Conservation (phyloP, 345 rosid genomes). For the Stellera chamaejasme region DNA sequence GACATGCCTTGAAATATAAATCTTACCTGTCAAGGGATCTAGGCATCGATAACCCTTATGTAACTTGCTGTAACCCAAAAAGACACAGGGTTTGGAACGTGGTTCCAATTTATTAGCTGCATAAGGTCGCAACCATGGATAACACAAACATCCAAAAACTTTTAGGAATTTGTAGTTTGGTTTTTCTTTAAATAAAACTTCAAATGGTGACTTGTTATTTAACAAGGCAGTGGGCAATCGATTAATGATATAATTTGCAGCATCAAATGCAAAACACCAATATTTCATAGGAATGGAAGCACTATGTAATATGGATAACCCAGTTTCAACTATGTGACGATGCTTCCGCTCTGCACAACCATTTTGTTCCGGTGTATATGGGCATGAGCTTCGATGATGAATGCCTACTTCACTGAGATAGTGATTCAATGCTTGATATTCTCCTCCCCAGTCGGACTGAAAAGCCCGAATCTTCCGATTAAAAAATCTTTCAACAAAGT, state of each 20-base stretch:
- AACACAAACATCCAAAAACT: background rate
- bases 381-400: background rate
- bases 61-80: background rate
- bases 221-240: background rate
- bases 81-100: background rate
- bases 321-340: background rate
- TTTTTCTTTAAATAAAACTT: background rate
- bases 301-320: background rate
- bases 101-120: background rate
- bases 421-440: too few relatives aligned
- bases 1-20: too few relatives aligned
- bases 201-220: background rate
- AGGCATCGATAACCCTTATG: too few relatives aligned
- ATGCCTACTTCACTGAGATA: too few relatives aligned
- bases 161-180: background rate
- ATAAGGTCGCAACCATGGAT: background rate
- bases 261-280: background rate
- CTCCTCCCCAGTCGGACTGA: too few relatives aligned
- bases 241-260: background rate
- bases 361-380: constrained; percentile 1
- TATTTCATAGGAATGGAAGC: background rate
- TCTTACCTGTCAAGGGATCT: too few relatives aligned
- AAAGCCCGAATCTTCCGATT: too few relatives aligned
- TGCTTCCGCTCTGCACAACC: background rate
- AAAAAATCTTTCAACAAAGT: too few relatives aligned